Evolutionary conservation across 768 basidiomycete species (phyloP), one percentile per base, ranked within the genome.

Genomic region (Amyloporia xantha): DNA sequence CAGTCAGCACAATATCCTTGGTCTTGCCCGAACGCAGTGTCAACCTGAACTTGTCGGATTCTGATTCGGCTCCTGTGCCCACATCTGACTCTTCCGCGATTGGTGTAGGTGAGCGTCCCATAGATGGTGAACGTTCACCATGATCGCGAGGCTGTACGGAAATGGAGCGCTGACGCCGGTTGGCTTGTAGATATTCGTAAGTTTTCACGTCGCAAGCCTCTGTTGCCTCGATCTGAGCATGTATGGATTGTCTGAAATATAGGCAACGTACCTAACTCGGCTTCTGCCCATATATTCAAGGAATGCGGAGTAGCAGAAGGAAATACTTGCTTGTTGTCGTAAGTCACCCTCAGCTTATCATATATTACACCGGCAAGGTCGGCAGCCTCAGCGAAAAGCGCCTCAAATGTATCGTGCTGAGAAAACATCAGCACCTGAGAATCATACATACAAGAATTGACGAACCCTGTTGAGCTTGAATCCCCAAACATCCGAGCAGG

Each of bases 161-260:
- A 25, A 56, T 27, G 3, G 55, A 53, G 41, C 58, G 61, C 47
- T 62, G 49, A 24, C 56, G 59, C 38, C 66, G 65, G 33, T 64
- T 69, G n/a, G 60, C 54, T 38, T 78, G 81, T 20, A 84, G 62
- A 57, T 86, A 84, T 19, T 84, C 79, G 59, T 74, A 79, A 1
- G 87, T 83, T 1, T 54, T 58, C 54, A 75, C 74, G 46, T 83
- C 78, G 57, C 78, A 89, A 6, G 81, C 88, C 50, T 79, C 88
- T 90, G 53, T 39, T 51, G n/a, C n/a, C n/a, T n/a, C n/a, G n/a
- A n/a, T n/a, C n/a, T n/a, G n/a, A n/a, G n/a, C n/a, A n/a, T n/a
- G n/a, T n/a, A 33, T 33, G 30, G 9, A 33, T 33, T 33, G 15
- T 33, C 15, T 33, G 7, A 21, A 12, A 3, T 39, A 40, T 28